These are phyloP conservation scores for Mycena haematopus DNA, from an alignment of 768 basidiomycete species.

Conservation along the genomic window DNA sequence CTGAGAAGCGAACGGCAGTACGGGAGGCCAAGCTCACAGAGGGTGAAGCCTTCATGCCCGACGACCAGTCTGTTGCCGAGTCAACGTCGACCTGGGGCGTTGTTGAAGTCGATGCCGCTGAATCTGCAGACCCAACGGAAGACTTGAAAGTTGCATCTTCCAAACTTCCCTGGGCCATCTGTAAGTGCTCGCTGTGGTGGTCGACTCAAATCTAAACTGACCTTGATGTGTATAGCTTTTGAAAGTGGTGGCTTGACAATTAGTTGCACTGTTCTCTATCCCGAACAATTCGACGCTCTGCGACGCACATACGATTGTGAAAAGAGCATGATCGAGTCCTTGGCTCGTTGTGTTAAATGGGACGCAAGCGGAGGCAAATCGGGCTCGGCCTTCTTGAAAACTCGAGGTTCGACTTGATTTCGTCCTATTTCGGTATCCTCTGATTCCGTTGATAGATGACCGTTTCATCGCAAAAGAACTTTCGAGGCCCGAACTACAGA, in stretches of 20 bases:
- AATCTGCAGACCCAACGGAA: constrained; percentile 73
- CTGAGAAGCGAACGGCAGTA: constrained; percentile 69
- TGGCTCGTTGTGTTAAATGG: constrained; percentile 96
- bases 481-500: constrained; percentile 88
- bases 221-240: constrained; percentile 62
- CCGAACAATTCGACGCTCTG: constrained; percentile 95
- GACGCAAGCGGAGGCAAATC: constrained; percentile 95
- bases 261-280: constrained; percentile 93
- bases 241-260: constrained; percentile 90
- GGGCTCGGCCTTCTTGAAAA: constrained; percentile 96
- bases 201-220: constrained; percentile 23
- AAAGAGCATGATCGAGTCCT: constrained; percentile 90
- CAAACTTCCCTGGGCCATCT: constrained; percentile 82
- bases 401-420: constrained; percentile 64
- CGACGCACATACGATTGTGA: constrained; percentile 94
- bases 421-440: background rate
- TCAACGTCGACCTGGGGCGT: constrained; percentile 93
- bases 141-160: constrained; percentile 79
- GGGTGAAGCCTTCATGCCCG: constrained; percentile 91
- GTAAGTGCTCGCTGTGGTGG: constrained; percentile 47
- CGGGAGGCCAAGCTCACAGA: constrained; percentile 65
- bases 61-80: constrained; percentile 82
- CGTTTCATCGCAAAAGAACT: constrained; percentile 99
- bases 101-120: constrained; percentile 78
- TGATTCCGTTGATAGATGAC: constrained; percentile 66